Evolutionary conservation across 805 yeast species (phyloP), one percentile per base, ranked within the genome.

Genomic region (Metschnikowia colocasiae): DNA sequence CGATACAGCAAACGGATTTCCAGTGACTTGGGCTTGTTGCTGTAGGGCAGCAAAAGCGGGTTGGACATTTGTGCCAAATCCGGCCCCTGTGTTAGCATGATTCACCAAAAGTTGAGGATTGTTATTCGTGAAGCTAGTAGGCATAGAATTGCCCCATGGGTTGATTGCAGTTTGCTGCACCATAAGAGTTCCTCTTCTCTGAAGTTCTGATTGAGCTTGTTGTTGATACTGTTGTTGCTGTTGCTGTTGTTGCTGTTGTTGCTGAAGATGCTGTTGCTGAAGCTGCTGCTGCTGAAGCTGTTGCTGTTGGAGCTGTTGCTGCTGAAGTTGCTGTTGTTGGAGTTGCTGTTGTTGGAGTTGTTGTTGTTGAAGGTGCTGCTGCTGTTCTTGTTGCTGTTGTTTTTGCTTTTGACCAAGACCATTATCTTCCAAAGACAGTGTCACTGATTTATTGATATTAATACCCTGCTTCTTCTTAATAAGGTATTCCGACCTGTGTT

Each of bases 401-500:
- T 75, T 64, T 78, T 82, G 57, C 86, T 91, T 30, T 80, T 81
- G 52, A 9, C 20, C 23, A 25, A 10, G n/a, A 13, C 66, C 34
- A 29, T n/a, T 13, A 5, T 29, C 19, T 15, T 39, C 42, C 8
- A 20, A 39, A 29, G 26, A 8, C 32, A 22, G 25, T 2, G 25
- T 19, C 13, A 22, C 30, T 5, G 33, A n/a, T n/a, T 46, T 33
- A 18, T 26, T 38, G 25, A 4, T 18, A 41, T 15, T n/a, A 23
- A 40, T 15, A 35, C 44, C 19, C 19, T 27, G n/a, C 43, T 71
- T 75, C 64, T 79, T 82, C 58, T 87, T 92, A 33, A 81, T 81
- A 52, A 88, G 65, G 59, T 86, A 89, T 59, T 87, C 95, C 50
- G 82, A 71, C 63, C 95, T 79, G 62, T 87, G 89, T 7, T 70